Conservation (phyloP, 345 rosid genomes). For the Nephelium lappaceum region DNA sequence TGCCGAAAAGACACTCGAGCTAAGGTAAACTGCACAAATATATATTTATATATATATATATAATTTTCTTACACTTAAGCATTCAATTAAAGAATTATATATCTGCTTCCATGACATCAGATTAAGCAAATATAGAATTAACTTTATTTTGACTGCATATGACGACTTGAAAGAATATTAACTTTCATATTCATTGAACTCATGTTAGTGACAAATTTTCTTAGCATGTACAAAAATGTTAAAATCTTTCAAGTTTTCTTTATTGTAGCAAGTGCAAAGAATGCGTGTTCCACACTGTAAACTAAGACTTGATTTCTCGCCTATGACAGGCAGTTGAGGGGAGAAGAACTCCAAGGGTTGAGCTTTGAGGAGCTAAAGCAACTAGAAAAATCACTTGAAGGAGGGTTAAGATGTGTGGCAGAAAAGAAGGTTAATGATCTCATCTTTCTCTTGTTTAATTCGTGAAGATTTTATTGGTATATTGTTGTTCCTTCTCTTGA, state of each 20-base stretch:
- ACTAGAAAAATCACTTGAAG: constrained; percentile 77
- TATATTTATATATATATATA: too few relatives aligned
- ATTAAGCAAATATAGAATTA: neutral
- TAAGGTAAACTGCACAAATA: constrained; percentile 33
- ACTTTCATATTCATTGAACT: too few relatives aligned
- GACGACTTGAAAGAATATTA: neutral
- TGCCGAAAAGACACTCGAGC: constrained; percentile 36
- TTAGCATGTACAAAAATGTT: too few relatives aligned
- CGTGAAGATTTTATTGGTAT: neutral
- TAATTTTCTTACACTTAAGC: neutral
- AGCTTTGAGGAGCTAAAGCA: constrained; percentile 66
- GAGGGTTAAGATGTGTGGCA: constrained; percentile 45
- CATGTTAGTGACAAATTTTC: too few relatives aligned
- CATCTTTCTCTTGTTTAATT: neutral
- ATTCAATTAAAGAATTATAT: neutral
- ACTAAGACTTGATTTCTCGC: neutral
- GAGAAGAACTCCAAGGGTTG: constrained; percentile 86
- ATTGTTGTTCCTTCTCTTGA: neutral
- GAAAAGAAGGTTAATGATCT: constrained; percentile 35
- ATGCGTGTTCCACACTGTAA: neutral
- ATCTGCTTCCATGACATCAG: neutral
- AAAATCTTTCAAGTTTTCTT: neutral
- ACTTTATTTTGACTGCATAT: neutral
- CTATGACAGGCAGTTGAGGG: constrained; percentile 77
- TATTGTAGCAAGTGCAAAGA: neutral